These are phyloP conservation scores for Elaeis oleifera DNA, from an alignment of 202 grass and related monocot genomes.

Conservation along the genomic window DNA sequence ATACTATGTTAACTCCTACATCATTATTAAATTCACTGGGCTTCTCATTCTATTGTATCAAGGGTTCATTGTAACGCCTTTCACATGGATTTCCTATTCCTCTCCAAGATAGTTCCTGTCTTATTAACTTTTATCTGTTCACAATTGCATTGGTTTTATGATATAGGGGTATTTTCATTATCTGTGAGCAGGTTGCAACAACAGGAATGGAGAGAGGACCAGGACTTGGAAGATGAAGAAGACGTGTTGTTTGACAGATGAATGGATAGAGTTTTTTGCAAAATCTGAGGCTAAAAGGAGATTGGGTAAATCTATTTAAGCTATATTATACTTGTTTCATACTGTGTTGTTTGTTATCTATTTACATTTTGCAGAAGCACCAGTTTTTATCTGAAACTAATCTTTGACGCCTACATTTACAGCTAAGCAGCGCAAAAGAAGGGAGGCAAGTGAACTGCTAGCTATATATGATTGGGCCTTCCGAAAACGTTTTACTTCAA, in stretches of 20 bases:
- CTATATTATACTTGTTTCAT: background rate
- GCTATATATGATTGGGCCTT: background rate
- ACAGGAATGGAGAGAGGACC: constrained; percentile 11
- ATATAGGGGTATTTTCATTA: no score
- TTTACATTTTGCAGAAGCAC: background rate
- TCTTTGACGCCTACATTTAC: background rate
- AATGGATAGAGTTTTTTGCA: constrained; percentile 78
- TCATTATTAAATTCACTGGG: no score
- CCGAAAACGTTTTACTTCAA: no score
- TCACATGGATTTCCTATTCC: no score
- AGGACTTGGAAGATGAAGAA: constrained; percentile 26
- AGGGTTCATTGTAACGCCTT: no score
- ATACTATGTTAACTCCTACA: no score
- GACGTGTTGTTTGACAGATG: constrained; percentile 68
- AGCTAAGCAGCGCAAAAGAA: constrained; percentile 52
- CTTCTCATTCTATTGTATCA: no score
- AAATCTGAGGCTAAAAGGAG: constrained; percentile 79
- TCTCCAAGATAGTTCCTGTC: no score
- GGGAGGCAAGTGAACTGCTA: constrained; percentile 21
- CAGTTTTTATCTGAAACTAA: background rate
- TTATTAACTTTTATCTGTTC: no score
- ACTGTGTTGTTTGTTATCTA: background rate
- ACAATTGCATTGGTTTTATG: no score
- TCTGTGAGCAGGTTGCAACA: background rate
- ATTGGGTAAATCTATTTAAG: constrained; percentile 30